Evolutionary conservation across 139 green algal genomes (phyloP), one percentile per base, ranked within the genome.

Genomic region (Chlamydomonas applanata): DNA sequence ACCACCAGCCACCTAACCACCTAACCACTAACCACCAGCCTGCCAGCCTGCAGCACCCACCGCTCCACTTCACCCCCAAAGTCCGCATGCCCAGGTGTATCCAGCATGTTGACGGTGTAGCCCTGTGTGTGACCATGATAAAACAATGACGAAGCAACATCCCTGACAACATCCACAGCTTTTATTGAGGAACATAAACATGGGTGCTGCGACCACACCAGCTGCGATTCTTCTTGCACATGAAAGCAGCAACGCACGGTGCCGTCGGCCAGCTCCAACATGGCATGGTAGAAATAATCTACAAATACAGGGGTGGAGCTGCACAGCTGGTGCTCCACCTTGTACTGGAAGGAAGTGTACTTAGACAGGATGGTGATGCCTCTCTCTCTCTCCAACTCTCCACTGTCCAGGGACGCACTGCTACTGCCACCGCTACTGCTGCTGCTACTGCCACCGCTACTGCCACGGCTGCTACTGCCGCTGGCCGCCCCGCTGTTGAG

Each of bases 361-460:
- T 97, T 97, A 27, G 86, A 87, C 17, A 87, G 67, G 67, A 97
- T 97, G 32, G 93, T 97, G 85, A 97, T 97, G 36, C 93, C 93
- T 1, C 93, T 71, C 80, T 97, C 93, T 66, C 78, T 74, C 80
- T 97, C 93, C 53, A 97, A 84, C n/a, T 75, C 72, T 49, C 89
- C 93, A 79, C 69, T 88, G 86, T 97, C 93, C 87, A 96, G 16
- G 5, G 40, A 44, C 57, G 11, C 57, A 7, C 14, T 22, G 14
- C 29, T 3, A 3, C 30, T 30, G 35, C 40, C 61, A 25, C 25
- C 24, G 7, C 44, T 53, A 16, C 27, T 36, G 19, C 13, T 29
- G 56, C 19, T 40, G 7, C 9, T 61, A 40, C 17, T 45, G n/a
- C 20, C 16, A 4, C 17, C 11, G 22, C 17, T 71, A 13, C 20